Evolutionary conservation across 2,329 filamentous ascomycete species (phyloP), one percentile per base, ranked within the genome.

Genomic region (Gnomoniopsis sp.): DNA sequence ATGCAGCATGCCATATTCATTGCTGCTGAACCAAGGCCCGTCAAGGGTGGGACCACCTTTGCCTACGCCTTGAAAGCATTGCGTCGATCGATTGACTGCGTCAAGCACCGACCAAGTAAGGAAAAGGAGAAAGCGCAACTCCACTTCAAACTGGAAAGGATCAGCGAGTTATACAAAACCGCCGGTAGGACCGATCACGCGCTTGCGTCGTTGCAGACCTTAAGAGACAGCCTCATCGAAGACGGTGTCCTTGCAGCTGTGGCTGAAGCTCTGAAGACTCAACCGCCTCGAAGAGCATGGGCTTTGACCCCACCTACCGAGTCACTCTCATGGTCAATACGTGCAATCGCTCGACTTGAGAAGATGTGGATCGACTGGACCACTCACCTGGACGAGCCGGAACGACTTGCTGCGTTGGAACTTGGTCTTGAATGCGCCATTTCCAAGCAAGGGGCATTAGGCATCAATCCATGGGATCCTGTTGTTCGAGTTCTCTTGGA

Each of bases 91-190:
- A 80, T 89, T 51, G 84, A 89, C 48, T 77, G 82, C 41, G 76
- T 90, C 34, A 81, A 82, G 64, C 72, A 80, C 47, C 79, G 83
- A 8, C 70, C 83, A 0, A 70, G 74, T 19, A 69, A 72, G 0
- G 87, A 89, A 59, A 83, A 81, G 69, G 78, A 83, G 47, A 79
- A 79, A 62, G 87, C 85, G 0, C 80, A 87, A 61, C 72, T 90
- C 1, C 72, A 80, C 0, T 78, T 78, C 55, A 91, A 91, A 67
- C 75, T 90, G 43, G 88, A 91, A 67, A 77, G 84, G 12, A 79
- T 89, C 64, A 87, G 83, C 2, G 85, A 89, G 43, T 67, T 86
- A 1, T 85, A 82, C 64, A 83, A 80, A 63, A 70, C 74, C 1
- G 71, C 76, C 15, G 82, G 82, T 4, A 77, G 82, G 49, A 72